These are phyloP conservation scores for Nakazawaea wickerhamii DNA, from an alignment of 805 yeast species.

Conservation along the genomic window DNA sequence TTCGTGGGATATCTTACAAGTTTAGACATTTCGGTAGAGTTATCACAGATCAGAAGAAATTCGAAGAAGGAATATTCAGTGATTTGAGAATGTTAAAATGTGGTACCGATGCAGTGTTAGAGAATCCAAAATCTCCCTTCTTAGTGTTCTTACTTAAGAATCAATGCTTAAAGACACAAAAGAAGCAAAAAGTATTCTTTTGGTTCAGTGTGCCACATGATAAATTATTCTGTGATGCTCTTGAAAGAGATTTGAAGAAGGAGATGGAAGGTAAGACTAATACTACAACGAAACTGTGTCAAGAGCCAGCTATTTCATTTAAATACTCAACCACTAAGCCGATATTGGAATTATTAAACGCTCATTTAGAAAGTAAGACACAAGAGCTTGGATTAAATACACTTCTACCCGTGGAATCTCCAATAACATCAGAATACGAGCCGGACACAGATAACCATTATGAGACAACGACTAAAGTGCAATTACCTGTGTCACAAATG, in stretches of 20 bases:
- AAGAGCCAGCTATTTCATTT: conserved; percentile 80
- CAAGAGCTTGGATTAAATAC: background rate
- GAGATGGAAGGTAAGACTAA: conserved; percentile 50
- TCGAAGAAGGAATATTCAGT: conserved; percentile 93
- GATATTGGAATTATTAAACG: conserved; percentile 48
- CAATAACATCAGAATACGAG: conserved; percentile 15
- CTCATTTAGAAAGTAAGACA: conserved; percentile 11
- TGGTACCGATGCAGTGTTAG: conserved; percentile 82
- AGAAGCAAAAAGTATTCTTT: conserved; percentile 93
- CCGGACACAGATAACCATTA: background rate
- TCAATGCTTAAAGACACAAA: conserved; percentile 86
- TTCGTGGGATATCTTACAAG: conserved; percentile 82
- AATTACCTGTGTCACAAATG: too few relatives aligned
- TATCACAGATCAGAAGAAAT: conserved; percentile 82
- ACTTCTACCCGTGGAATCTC: background rate
- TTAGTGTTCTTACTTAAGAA: conserved; percentile 79
- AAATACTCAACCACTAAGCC: conserved; percentile 49
- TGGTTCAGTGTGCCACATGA: conserved; percentile 98
- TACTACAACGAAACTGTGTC: conserved; percentile 66
- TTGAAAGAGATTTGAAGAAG: conserved; percentile 85
- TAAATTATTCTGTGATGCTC: conserved; percentile 83
- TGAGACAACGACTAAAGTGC: too few relatives aligned
- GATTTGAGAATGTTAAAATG: conserved; percentile 83
- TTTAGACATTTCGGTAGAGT: conserved; percentile 87
- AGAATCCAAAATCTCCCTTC: conserved; percentile 80